Evolutionary conservation across 1,139 yeast genomes (phyloP).

Genomic region (Geotrichum carabidarum): DNA sequence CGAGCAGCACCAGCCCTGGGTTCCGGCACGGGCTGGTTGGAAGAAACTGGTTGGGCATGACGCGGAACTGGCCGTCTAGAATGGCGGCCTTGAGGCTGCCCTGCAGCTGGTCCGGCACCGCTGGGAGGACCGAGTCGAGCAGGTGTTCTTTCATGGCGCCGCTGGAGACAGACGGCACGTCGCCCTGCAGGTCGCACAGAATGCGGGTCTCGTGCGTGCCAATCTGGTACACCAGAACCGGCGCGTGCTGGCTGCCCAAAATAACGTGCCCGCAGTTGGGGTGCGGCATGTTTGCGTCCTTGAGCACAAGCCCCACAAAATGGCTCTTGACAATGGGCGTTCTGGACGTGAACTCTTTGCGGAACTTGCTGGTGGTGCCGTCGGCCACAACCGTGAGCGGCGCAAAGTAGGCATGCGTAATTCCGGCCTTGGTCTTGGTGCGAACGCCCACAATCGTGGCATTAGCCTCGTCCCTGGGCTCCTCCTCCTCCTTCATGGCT

Average conservation of each 20-base stretch:
- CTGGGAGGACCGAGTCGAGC: slow-evolving; percentile 54
- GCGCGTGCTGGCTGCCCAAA: slow-evolving; percentile 69
- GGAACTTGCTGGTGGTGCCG: slow-evolving; percentile 90
- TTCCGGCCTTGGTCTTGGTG: slow-evolving; percentile 22
- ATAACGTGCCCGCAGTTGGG: slow-evolving; percentile 84
- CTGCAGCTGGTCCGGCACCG: slow-evolving; percentile 57
- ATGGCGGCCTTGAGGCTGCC: slow-evolving; percentile 63
- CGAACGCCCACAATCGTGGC: slow-evolving; percentile 61
- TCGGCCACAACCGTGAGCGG: slow-evolving; percentile 77
- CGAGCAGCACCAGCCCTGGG: slow-evolving; percentile 78
- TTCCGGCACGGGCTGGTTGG: slow-evolving; percentile 59
- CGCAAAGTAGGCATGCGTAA: slow-evolving; percentile 43
- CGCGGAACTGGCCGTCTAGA: slow-evolving; percentile 50
- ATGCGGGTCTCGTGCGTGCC: slow-evolving; percentile 82
- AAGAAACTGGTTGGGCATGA: slow-evolving; percentile 92
- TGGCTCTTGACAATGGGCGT: slow-evolving; percentile 71
- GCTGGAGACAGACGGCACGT: slow-evolving; percentile 61
- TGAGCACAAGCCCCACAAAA: slow-evolving; percentile 76
- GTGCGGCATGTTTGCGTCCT: slow-evolving; percentile 66
- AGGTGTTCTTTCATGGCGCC: slow-evolving; percentile 62
- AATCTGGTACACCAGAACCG: slow-evolving; percentile 81
- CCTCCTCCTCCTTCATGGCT: background rate
- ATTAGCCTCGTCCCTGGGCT: background rate
- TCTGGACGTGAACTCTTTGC: slow-evolving; percentile 61
- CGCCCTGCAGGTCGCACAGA: slow-evolving; percentile 80